phyloP scores from a whole-genome alignment of 257 asterid genomes.

The Asclepias syriaca region DNA sequence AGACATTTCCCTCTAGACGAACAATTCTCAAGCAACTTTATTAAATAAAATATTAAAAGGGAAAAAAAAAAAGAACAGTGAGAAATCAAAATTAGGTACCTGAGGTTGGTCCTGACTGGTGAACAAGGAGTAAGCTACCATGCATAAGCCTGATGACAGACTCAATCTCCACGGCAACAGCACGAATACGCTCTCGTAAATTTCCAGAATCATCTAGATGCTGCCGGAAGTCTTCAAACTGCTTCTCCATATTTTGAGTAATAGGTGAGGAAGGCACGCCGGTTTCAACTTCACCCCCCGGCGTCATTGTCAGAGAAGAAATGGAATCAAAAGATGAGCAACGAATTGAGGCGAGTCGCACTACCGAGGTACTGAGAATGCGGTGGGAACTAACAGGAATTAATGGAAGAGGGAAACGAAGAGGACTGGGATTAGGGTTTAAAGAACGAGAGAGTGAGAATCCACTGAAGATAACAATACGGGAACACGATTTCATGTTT shows the following conservation, averaged over 20 bases:
- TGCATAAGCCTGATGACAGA: conserved; percentile 70
- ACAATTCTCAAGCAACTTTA: not conserved
- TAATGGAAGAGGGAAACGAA: conserved; percentile 4
- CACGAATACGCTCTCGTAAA: conserved; percentile 71
- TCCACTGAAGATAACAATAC: conserved; percentile 14
- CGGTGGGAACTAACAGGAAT: not conserved
- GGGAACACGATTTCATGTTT: conserved; percentile 22
- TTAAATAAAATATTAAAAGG: not conserved
- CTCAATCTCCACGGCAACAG: conserved; percentile 69
- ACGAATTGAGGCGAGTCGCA: conserved; percentile 11
- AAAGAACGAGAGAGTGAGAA: conserved; percentile 11
- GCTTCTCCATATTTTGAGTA: conserved; percentile 50
- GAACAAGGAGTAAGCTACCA: conserved; percentile 65
- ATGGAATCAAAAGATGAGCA: conserved; percentile 17
- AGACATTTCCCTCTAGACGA: not conserved
- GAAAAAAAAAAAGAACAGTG: conserved; percentile 1
- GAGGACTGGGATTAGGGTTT: conserved; percentile 31
- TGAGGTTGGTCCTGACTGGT: conserved; percentile 62
- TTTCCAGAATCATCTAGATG: conserved; percentile 64
- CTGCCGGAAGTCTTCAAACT: conserved; percentile 65
- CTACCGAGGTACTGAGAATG: not conserved
- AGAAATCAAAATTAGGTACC: conserved; percentile 28
- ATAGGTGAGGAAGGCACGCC: conserved; percentile 38
- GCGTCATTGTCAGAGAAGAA: conserved; percentile 41
- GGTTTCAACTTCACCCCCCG: conserved; percentile 25